Base-by-base conservation (phyloP, 805 yeast species). In the Phaffomyces thermotolerans region DNA sequence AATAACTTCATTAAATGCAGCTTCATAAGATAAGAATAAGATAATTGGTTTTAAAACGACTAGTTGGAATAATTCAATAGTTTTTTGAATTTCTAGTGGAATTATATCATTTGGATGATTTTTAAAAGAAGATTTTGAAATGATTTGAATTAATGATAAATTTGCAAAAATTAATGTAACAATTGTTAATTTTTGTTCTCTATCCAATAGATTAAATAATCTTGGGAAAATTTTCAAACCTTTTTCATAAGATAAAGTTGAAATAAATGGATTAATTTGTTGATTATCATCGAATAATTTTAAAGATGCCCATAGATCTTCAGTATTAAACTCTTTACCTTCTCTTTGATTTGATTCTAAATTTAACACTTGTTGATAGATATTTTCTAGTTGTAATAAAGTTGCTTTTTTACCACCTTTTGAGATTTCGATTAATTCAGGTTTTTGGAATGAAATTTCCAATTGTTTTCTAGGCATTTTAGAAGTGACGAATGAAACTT, bases 211-310 rank as follows among this genome's bases (percentile, higher is more conserved):
- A 58, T 87, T 84, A 71, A 88, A 88, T 47, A 87, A 74, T 65
- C 99, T 80, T 41, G 93, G 89, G 68, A 91, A 80, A 32, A 88
- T 75, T 63, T 88, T 90, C 69, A 88, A 79, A 44, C 95, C 93
- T 66, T 91, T 91, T 55, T 86, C 86, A 59, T 82, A 84, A 24
- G 85, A 78, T 51, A 91, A 72, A 59, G 87, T 79, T 52, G 89
- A 87, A 42, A 89, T 76, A 57, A 90, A 90, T 33, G 95, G 93
- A 58, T 43, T 81, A 77, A 46, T 52, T 52, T 39, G 58, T 47
- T 54, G 39, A 68, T 75, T 65, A 44, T 76, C 78, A 50, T 84
- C 90, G 51, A 79, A 78, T 41, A 89, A 76, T 56, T 79, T 84
- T 50, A 89, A 72, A 3, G 89, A 74, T 33, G 81, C 83, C 95